Base-by-base conservation (phyloP, 805 yeast genomes). In the Saccharomycopsis guyanensis region DNA sequence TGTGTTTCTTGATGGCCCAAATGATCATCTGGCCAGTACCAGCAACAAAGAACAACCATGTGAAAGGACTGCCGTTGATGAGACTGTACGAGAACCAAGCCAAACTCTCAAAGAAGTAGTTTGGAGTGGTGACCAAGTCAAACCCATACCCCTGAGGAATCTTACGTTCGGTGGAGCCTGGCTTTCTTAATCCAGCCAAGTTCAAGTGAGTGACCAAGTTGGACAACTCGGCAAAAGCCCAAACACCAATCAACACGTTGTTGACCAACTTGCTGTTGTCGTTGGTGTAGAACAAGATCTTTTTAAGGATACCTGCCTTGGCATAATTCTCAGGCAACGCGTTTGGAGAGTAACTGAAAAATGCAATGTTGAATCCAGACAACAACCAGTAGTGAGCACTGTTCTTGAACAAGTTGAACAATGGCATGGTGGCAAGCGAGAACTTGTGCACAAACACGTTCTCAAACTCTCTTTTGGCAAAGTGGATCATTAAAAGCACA, bases 381-480 rank as follows among this genome's bases (percentile, higher is more conserved):
- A 91, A 68, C n/a, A 86, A 62, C 97, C 97, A 91, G 66, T 93
- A 93, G 63, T 93, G 97, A 54, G 75, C 70, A 34, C 88, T 81
- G 68, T 93, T 93, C 66, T 89, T 87, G 73, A 91, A 85, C 49
- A 93, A 66, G 64, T 87, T 85, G 61, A 78, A 75, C 37, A 84
- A 57, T 3, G 98, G 98, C 98, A 93, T 93, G 12, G 98, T 93
- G 22, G 86, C 80, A 49, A 79, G 70, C 19, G 96, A 85, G 61
- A 93, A 93, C 51, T 75, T 72, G 66, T 93, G 98, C 43, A 93
- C 80, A 59, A 78, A 80, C 20, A 83, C 54, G 6, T 96, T 87
- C 66, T 93, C 98, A 53, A 74, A 73, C 63, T 88, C 97, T 61
- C 98, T 79, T 68, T 93, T 93, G 53, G 78, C 50, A 59, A 84